Base-by-base conservation (phyloP, 1,284 basidiomycete genomes). In the Microbotryum intermedium region DNA sequence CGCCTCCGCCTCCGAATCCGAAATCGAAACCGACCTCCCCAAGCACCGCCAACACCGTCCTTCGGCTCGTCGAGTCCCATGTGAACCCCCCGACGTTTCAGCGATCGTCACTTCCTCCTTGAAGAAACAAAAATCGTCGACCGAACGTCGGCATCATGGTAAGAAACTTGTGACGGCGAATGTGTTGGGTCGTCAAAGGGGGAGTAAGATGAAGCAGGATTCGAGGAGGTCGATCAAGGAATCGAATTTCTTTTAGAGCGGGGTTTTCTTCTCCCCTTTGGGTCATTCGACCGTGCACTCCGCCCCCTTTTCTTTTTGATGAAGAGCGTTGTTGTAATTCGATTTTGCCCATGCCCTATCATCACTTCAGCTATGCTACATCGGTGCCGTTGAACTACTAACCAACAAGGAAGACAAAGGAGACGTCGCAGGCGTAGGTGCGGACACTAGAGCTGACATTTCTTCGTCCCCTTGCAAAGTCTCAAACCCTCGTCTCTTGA, bases 191-290 rank as follows among this genome's bases (percentile, higher is more conserved):
- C 34, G 69, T 39, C 59, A 65, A 23, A 69, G 69, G 53, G 72
- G 72, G 11, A 67, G 65, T 25, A 73, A 73, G 65, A 64, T 64
- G 62, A 73, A 72, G 64, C 55, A 62, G 46, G 69, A 71, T 48
- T 54, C 64, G 42, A 65, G 46, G 34, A 52, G 62, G 18, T 57
- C 57, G 50, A 66, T 65, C 55, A 58, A 60, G 55, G 54, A 59
- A 26, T 42, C 28, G 25, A 21, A 20, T 42, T 26, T 54, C 45
- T 54, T 30, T 29, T 21, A 43, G 50, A 39, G 50, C 21, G 34
- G 16, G 48, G 10, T 50, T 29, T n/a, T 25, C 4, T 4, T 6
- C 20, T 21, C 7, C 20, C 21, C n/a, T n/a, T n/a, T n/a, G n/a
- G n/a, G n/a, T n/a, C n/a, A n/a, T n/a, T n/a, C n/a, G n/a, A n/a